Conservation (phyloP, 176 grass and related monocot species). For the Rhynchospora pubera region DNA sequence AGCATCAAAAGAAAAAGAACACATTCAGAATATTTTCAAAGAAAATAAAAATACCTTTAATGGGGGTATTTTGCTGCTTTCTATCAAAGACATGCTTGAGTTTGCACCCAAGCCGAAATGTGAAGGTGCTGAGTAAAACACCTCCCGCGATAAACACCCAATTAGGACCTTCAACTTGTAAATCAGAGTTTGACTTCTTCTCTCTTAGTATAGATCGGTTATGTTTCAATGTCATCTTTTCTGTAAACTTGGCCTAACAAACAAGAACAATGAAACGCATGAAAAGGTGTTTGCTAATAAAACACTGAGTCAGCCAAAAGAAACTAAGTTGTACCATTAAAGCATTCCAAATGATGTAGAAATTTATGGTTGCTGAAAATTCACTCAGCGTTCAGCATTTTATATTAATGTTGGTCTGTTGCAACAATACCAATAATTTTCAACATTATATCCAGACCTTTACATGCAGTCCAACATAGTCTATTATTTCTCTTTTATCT, state of each 20-base stretch:
- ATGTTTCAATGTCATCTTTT: constrained; percentile 58
- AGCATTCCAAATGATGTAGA: neutral
- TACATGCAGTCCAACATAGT: no score
- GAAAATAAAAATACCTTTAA: constrained; percentile 46
- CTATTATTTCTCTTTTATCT: neutral
- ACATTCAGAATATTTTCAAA: neutral
- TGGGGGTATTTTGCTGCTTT: constrained; percentile 40
- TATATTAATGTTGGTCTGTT: neutral
- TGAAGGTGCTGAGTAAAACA: constrained; percentile 75
- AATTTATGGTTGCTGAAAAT: neutral
- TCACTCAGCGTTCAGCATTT: neutral
- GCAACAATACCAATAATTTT: neutral
- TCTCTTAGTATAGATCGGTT: constrained; percentile 54
- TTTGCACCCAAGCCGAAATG: constrained; percentile 76
- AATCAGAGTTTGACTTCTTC: constrained; percentile 33
- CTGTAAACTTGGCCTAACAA: neutral
- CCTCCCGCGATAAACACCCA: constrained; percentile 83
- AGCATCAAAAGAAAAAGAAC: neutral
- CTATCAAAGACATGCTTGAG: constrained; percentile 62
- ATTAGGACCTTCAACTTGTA: constrained; percentile 70
- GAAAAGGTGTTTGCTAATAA: neutral
- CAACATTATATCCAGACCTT: neutral
- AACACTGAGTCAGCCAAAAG: neutral
- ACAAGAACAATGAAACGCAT: neutral
- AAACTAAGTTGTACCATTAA: neutral